phyloP scores from a whole-genome alignment of 345 rosid genomes.

The Eucalyptus caleyi region DNA sequence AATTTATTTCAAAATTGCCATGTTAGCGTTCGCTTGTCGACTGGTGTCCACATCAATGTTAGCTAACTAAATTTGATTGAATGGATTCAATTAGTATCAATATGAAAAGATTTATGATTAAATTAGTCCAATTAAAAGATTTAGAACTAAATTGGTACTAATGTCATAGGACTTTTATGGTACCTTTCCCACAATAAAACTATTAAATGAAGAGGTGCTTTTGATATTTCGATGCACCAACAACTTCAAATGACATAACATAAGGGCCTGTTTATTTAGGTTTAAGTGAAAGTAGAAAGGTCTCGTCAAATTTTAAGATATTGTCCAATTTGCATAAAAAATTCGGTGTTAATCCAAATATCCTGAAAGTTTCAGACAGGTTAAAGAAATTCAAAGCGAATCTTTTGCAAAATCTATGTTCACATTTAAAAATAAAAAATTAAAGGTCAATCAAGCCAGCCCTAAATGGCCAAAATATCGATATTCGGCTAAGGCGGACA shows the following conservation, averaged over 20 bases:
- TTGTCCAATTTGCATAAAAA: not conserved
- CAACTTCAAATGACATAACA: not conserved
- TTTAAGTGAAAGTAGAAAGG: not conserved
- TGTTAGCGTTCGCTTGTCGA: rapidly evolving
- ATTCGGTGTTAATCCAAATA: not conserved
- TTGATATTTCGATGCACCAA: not conserved
- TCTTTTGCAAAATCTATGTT: not conserved
- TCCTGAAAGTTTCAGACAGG: not conserved
- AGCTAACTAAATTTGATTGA: rapidly evolving
- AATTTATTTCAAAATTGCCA: too few species aligned
- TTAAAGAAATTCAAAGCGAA: not conserved
- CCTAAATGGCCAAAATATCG: not conserved
- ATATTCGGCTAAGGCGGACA: not conserved
- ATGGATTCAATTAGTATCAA: too few species aligned
- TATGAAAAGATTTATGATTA: too few species aligned
- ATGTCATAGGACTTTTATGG: too few species aligned
- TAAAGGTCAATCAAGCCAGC: not conserved
- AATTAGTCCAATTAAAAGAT: rapidly evolving
- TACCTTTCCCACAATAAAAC: not conserved
- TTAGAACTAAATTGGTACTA: rapidly evolving
- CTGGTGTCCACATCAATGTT: too few species aligned
- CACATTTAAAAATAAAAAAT: not conserved
- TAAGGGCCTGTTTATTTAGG: not conserved
- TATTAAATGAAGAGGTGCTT: not conserved
- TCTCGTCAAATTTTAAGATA: not conserved